Evolutionary conservation across 2,329 filamentous ascomycete species (phyloP).

Genomic region (Gnomoniopsis sp.): DNA sequence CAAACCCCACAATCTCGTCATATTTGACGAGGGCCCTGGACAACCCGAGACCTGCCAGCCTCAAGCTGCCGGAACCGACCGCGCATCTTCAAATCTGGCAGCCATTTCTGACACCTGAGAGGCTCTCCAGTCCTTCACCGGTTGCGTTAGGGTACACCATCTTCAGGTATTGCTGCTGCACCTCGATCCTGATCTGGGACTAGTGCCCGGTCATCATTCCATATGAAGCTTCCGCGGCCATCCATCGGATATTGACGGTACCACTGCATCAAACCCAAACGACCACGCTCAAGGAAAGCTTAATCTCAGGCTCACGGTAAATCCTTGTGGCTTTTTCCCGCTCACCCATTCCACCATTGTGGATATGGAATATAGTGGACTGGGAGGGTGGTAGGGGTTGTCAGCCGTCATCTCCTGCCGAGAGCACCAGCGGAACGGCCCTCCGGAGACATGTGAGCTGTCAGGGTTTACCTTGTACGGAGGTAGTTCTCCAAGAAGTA

Average conservation of each 20-base stretch:
- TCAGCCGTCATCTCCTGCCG: background rate
- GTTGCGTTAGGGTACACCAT: constrained; percentile 14
- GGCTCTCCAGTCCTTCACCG: constrained; percentile 12
- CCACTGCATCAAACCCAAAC: background rate
- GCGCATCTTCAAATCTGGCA: constrained; percentile 4
- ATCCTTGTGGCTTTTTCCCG: background rate
- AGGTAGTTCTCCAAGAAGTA: constrained; percentile 1
- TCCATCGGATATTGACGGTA: constrained; percentile 6
- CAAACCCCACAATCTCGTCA: background rate
- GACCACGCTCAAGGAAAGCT: background rate
- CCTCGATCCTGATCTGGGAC: background rate
- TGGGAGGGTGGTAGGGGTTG: background rate
- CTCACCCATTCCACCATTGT: background rate
- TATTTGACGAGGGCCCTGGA: background rate
- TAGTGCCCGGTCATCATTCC: constrained; percentile 1
- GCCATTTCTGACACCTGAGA: constrained; percentile 8
- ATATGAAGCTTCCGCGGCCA: background rate
- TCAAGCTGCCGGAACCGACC: constrained; percentile 5
- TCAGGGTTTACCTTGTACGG: no score
- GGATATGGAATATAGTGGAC: background rate
- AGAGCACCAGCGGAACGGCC: constrained; percentile 12
- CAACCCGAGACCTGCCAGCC: background rate
- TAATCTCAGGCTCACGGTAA: no score
- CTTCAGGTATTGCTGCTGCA: background rate
- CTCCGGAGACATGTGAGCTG: constrained; percentile 4